Conservation (phyloP, 495 filamentous ascomycete genomes). For the Neurospora sp. region DNA sequence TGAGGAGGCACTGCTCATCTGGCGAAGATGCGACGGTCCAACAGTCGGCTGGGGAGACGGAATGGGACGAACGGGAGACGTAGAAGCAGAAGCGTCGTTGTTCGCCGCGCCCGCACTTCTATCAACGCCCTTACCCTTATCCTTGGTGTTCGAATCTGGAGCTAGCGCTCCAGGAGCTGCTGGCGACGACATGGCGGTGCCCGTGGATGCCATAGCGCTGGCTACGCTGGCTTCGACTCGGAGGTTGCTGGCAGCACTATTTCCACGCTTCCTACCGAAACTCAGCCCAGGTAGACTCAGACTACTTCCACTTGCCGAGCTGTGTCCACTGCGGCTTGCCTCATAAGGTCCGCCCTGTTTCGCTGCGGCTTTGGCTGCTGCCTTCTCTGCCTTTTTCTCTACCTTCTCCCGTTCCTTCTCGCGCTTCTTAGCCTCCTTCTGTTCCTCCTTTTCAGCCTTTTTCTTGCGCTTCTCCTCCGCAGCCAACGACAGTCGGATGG, state of each 20-base stretch:
- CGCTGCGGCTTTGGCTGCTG: conserved; percentile 55
- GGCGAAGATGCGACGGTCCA: conserved; percentile 59
- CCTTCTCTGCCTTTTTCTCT: conserved; percentile 73
- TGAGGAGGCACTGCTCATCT: conserved; percentile 76
- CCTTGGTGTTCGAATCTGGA: conserved; percentile 20
- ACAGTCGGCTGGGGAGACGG: conserved; percentile 31
- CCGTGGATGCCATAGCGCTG: conserved; percentile 15
- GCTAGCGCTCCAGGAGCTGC: conserved; percentile 9
- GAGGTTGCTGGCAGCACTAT: conserved; percentile 43
- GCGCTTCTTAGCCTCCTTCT: conserved; percentile 65
- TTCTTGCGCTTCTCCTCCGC: conserved; percentile 82
- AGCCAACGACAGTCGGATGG: conserved; percentile 77
- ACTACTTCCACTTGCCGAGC: conserved; percentile 42
- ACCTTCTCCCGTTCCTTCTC: conserved; percentile 74
- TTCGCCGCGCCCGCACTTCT: conserved; percentile 26
- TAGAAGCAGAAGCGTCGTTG: conserved; percentile 6
- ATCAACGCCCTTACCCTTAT: conserved; percentile 80
- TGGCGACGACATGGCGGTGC: conserved; percentile 15
- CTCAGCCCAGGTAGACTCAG: conserved; percentile 36
- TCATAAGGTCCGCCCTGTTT: conserved; percentile 42
- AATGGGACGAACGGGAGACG: conserved; percentile 24
- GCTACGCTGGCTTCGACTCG: conserved; percentile 32
- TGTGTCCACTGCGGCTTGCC: conserved; percentile 26
- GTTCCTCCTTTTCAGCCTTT: conserved; percentile 67
- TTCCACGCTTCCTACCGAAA: conserved; percentile 42